Base-by-base conservation (phyloP, 2,329 filamentous ascomycete genomes). In the Xylaria sp. region DNA sequence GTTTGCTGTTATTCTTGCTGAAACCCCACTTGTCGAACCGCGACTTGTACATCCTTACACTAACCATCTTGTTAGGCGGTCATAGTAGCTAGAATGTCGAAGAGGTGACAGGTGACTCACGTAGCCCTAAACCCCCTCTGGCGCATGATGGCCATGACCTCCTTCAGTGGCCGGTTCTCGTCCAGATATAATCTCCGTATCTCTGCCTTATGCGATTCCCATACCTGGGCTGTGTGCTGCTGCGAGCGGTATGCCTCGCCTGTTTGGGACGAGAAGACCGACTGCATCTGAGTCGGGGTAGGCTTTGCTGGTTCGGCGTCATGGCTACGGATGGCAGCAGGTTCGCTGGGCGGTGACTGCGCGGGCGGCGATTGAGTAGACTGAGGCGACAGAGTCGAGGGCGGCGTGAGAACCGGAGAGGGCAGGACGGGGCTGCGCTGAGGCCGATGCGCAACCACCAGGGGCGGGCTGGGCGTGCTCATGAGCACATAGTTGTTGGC, bases 31-130 rank as follows among this genome's bases (percentile, higher is more conserved):
- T 83, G 15, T 84, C 84, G 71, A 85, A 85, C 27, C 84, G 78
- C n/a, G 83, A 85, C 72, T 86, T 86, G 74, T 86, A 86, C 84
- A 86, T 86, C 69, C 85, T 84, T 20, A 84, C 82, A 20, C 84
- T 85, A 56, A 39, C 45, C 42, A 59, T 59, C 39, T 38, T 39
- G 68, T 76, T 71, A 74, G 72, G 56, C 27, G 61, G 57, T 29
- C 39, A 44, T 44, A 66, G 56, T 29, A 42, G 55, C 62, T 31
- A 42, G 25, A 45, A 25, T 9, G 44, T 63, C 33, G 51, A 54
- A 49, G 31, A 53, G 45, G 47, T 54, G 54, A 49, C 38, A 53
- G 45, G 47, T 54, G 54, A 70, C 70, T 69, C 76, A 85, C 82
- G 83, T 85, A 61, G 83, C 83, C 70, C 82, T 80, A 69, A 85